phyloP scores from a whole-genome alignment of 176 grass and related monocot genomes.

The Eragrostis curvula region DNA sequence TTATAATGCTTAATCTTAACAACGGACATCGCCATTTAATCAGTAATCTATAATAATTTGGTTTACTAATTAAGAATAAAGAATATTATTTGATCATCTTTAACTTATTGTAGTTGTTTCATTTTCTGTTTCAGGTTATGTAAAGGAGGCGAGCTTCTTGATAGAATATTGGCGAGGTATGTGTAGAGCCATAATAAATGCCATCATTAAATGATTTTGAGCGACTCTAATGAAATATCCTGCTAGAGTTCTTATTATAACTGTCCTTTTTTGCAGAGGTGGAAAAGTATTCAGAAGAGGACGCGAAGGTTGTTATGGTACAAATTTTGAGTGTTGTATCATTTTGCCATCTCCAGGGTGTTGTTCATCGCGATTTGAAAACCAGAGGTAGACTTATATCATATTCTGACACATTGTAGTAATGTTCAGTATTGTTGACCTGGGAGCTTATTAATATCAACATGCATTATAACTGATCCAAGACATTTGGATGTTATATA shows the following conservation, averaged over 20 bases:
- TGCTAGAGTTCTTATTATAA: slow-evolving; percentile 32
- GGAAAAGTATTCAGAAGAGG: slow-evolving; percentile 99
- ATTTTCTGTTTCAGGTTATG: slow-evolving; percentile 75
- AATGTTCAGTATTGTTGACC: background rate
- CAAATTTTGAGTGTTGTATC: slow-evolving; percentile 96
- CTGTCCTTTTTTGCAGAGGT: slow-evolving; percentile 56
- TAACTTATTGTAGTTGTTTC: slow-evolving; percentile 27
- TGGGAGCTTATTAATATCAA: slow-evolving; percentile 3
- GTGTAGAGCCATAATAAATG: background rate
- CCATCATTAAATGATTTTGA: slow-evolving; percentile 13
- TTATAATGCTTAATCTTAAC: background rate
- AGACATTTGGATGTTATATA: slow-evolving; percentile 16
- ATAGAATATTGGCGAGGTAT: slow-evolving; percentile 94
- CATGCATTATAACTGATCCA: slow-evolving; percentile 12
- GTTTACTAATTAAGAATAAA: slow-evolving; percentile 38
- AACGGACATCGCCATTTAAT: background rate
- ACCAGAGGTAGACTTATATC: slow-evolving; percentile 72
- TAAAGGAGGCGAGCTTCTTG: slow-evolving; percentile 95
- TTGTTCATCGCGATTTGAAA: slow-evolving; percentile 99
- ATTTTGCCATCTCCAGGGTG: slow-evolving; percentile 99
- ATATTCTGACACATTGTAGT: slow-evolving; percentile 9
- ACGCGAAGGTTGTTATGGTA: slow-evolving; percentile 88
- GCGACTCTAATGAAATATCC: background rate
- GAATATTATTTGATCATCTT: slow-evolving; percentile 26
- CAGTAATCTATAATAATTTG: slow-evolving; percentile 15